Base-by-base conservation (phyloP, 2,329 filamentous ascomycete species). In the Thielaviopsis cerberus region DNA sequence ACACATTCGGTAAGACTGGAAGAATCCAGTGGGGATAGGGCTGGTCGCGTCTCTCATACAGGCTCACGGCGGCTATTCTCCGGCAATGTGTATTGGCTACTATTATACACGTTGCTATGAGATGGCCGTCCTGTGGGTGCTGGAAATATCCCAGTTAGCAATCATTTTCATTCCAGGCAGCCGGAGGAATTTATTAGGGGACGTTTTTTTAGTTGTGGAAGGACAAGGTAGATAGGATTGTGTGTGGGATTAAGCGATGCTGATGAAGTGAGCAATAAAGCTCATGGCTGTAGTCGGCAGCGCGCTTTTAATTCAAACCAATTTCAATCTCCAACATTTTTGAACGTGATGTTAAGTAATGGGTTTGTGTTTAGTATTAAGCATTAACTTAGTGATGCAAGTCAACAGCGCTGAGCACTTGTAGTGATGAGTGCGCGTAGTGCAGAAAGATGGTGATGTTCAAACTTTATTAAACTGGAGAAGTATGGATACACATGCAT, bases 41-140 rank as follows among this genome's bases (percentile, higher is more conserved):
- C 73, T 75, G 74, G 74, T 76, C 73, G 72, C 74, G 74, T 72
- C 63, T 64, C 62, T 52, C 54, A 55, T 51, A 53, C 56, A 57
- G 73, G 74, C 71, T 66, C 67, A 60, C 65, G 63, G 63, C 56
- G 11, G 5, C 11, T 30, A 30, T 30, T 11, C 11, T 30, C 11
- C 27, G 5, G 27, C 27, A 30, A 11, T 30, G 27, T 30, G 27
- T 11, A 22, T 10, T 45, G 48, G 27, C 20, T 52, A 6, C 13
- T 41, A 41, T 41, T n/a, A 41, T 37, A 17, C 37, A 20, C 4
- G 4, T n/a, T 4, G 17, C 4, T 4, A 3, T 2, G 13, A 17
- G 15, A 20, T 22, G 50, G 56, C 34, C 20, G 34, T 17, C 4
- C 24, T 24, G 2, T 8, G n/a, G 41, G 13, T 53, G 24, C 57